A percentile compares a stretch with the other conserved stretches of the same genome.
phyloP scores from a whole-genome alignment of 495 filamentous ascomycete genomes.

The Cairneyella variabilis region DNA sequence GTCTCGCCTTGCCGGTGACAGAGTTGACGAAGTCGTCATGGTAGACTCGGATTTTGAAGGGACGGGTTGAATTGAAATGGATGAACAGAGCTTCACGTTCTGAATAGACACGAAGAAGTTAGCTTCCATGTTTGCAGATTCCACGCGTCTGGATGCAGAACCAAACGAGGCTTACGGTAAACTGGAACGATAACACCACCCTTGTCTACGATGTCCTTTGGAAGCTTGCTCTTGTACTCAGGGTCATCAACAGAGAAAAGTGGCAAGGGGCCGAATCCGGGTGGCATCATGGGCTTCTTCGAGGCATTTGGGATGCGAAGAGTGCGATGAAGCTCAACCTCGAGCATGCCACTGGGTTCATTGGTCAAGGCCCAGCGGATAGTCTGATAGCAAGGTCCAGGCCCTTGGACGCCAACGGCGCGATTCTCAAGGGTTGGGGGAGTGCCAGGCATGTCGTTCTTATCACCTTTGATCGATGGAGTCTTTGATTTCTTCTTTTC shows the following conservation, averaged over 20 bases:
- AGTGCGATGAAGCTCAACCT: not conserved
- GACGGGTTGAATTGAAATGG: not conserved
- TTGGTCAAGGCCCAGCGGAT: not conserved
- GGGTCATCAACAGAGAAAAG: not conserved
- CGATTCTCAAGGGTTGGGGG: no score
- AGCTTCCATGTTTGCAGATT: no score
- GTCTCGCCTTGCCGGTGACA: not conserved
- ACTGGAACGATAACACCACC: not conserved
- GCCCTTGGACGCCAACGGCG: no score
- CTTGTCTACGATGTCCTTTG: not conserved
- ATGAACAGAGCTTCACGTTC: not conserved
- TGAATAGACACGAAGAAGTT: not conserved
- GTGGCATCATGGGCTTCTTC: not conserved
- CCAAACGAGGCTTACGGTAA: not conserved
- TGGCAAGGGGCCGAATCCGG: not conserved
- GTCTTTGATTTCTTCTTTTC: no score
- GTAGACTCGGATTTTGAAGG: not conserved
- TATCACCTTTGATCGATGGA: no score
- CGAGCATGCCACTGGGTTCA: not conserved
- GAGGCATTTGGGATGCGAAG: not conserved
- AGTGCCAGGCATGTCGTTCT: no score
- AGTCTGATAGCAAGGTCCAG: conserved; percentile 4
- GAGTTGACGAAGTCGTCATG: not conserved
- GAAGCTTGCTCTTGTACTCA: not conserved
- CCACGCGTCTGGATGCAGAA: no score